Percentiles rank a stretch among this genome's conserved stretches.
phyloP scores from a whole-genome alignment of 345 rosid species.

The Gossypium bickii region DNA sequence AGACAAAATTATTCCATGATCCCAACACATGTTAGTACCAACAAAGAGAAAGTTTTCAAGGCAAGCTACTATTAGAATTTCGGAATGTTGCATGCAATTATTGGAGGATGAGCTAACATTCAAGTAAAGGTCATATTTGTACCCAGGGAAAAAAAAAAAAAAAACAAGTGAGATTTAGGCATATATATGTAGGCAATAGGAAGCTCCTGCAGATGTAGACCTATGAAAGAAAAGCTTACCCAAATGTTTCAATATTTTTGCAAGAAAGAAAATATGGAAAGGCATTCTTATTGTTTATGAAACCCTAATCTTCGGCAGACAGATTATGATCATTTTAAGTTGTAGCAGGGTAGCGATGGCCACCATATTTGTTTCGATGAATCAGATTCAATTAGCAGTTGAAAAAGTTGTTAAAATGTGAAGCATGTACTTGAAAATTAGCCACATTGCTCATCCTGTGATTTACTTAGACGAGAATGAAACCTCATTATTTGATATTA shows the following conservation, averaged over 20 bases:
- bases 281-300: not conserved
- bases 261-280: not conserved
- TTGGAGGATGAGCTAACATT: not conserved
- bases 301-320: not conserved
- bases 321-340: not conserved
- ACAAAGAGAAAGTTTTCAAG: not conserved
- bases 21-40: conserved; percentile 1
- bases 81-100: not conserved
- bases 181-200: not conserved
- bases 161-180: not conserved
- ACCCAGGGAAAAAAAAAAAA: not conserved
- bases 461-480: not conserved
- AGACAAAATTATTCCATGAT: conserved; percentile 6
- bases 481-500: not conserved
- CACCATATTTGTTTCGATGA: not conserved
- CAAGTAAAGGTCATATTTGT: not conserved
- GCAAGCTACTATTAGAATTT: not conserved
- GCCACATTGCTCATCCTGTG: not conserved
- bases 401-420: not conserved
- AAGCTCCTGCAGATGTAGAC: not conserved
- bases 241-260: not conserved
- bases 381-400: not conserved
- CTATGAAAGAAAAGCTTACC: not conserved
- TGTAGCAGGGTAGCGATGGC: not conserved
- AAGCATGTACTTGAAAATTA: not conserved